Conservation (phyloP, 2,329 filamentous ascomycete species). For the Botrytis fragariae region DNA sequence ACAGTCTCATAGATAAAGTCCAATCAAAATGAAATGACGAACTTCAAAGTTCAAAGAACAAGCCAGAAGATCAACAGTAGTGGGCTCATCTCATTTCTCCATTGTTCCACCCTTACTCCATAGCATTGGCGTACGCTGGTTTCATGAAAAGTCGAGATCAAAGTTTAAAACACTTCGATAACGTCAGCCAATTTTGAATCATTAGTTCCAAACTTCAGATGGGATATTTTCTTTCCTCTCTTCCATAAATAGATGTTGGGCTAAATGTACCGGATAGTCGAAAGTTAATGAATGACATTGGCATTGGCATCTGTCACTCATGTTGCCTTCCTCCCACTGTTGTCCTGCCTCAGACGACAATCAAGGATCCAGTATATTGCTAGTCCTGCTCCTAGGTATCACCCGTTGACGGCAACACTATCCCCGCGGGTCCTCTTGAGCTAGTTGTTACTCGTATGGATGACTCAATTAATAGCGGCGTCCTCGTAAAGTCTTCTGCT, state of each 20-base stretch:
- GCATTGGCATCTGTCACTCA: no score
- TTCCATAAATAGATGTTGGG: background rate
- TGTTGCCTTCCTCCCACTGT: background rate
- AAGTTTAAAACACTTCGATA: background rate
- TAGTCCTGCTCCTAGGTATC: background rate
- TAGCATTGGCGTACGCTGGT: background rate
- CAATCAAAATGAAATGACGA: background rate
- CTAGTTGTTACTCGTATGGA: background rate
- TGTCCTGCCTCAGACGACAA: background rate
- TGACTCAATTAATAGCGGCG: background rate
- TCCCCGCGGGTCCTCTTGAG: background rate
- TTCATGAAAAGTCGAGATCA: background rate
- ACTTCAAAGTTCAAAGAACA: background rate
- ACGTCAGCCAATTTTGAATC: background rate
- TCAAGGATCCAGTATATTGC: background rate
- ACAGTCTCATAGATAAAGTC: background rate
- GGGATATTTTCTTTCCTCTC: background rate
- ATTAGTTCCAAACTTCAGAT: background rate
- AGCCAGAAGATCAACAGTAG: background rate
- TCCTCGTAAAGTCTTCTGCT: background rate
- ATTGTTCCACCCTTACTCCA: constrained; percentile 6
- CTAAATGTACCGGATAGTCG: background rate
- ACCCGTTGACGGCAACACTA: background rate
- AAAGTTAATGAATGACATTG: background rate
- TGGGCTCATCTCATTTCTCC: background rate